Evolutionary conservation across 352 stramenopile genomes (phyloP), one percentile per base, ranked within the genome.

Genomic region (Pythium brassicae): DNA sequence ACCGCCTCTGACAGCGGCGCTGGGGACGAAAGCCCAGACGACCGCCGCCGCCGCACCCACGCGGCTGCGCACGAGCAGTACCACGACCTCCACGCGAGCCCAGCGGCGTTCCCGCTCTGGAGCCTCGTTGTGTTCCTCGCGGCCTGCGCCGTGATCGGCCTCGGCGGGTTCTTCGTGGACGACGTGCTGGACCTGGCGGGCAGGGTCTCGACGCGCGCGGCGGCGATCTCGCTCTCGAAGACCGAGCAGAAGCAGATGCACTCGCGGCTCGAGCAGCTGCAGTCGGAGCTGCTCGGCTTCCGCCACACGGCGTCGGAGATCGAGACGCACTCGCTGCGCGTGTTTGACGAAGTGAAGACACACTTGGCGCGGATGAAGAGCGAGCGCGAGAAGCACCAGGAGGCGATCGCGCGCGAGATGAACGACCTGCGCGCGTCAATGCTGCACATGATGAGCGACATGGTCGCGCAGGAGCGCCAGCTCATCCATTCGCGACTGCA

Each of bases 351-450:
- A 25, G 56, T 88, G 55, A 63, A 69, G 6, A 42, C 54, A 5
- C 66, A 86, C 43, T 65, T 87, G 49, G 53, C 65, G 34, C 69
- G 62, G 22, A 85, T 87, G 70, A 68, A 69, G 34, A 27, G 53
- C 6, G 70, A 86, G 56, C 74, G 80, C 23, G 66, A 79, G 58
- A 68, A 63, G 42, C 75, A 90, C 56, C 76, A 87, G 48, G 42
- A 76, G n/a, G 73, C 76, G 57, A 76, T 90, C 58, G 52, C 74
- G 11, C 69, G 58, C n/a, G 78, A 90, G 57, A 90, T 90, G 78
- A 68, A 78, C 64, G 61, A 76, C 34, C 50, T 90, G 37, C 72
- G 78, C 23, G 53, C 55, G 4, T 72, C 82, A n/a, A 71, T 87
- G 45, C 54, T 83, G 17, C 53, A 60, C 15, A 63, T 76, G 40